Percentiles rank a stretch among this genome's conserved stretches.
Evolutionary conservation across 2,329 filamentous ascomycete genomes (phyloP).

Genomic region (Neonectria faginata): DNA sequence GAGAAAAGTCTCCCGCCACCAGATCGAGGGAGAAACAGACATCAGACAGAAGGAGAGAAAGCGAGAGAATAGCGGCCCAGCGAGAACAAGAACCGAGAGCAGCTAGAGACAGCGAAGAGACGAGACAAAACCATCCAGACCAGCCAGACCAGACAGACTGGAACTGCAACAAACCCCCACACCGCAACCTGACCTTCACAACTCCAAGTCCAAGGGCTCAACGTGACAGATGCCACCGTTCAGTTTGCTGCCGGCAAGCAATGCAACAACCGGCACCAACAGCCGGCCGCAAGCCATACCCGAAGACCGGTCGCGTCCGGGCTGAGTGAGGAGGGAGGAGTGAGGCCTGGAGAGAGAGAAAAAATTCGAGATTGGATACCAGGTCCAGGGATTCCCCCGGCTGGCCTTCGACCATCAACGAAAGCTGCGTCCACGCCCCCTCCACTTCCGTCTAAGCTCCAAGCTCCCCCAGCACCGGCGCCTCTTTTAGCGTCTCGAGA

Average conservation of each 20-base stretch:
- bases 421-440: slow-evolving; percentile 39
- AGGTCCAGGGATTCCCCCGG: slow-evolving; percentile 43
- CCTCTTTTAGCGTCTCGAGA: slow-evolving; percentile 43
- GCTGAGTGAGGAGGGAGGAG: slow-evolving; percentile 24
- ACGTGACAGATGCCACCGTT: slow-evolving; percentile 23
- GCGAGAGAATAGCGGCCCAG: too few species aligned
- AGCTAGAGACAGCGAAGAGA: neutral
- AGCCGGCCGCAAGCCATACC: slow-evolving; percentile 43
- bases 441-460: slow-evolving; percentile 39
- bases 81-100: neutral
- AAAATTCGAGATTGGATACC: slow-evolving; percentile 46
- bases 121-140: neutral
- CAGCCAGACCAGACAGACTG: neutral
- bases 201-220: slow-evolving; percentile 4
- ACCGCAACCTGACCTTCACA: slow-evolving; percentile 20
- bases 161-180: slow-evolving; percentile 11
- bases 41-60: too few species aligned
- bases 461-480: slow-evolving; percentile 43
- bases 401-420: slow-evolving; percentile 28
- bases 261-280: slow-evolving; percentile 40
- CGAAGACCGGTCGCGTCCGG: slow-evolving; percentile 44
- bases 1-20: slow-evolving; percentile 13
- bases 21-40: neutral
- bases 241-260: slow-evolving; percentile 32
- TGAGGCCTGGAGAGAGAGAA: slow-evolving; percentile 39